Evolutionary conservation across 345 rosid species (phyloP), one percentile per base, ranked within the genome.

Genomic region (Eucalyptus guilfoylei): DNA sequence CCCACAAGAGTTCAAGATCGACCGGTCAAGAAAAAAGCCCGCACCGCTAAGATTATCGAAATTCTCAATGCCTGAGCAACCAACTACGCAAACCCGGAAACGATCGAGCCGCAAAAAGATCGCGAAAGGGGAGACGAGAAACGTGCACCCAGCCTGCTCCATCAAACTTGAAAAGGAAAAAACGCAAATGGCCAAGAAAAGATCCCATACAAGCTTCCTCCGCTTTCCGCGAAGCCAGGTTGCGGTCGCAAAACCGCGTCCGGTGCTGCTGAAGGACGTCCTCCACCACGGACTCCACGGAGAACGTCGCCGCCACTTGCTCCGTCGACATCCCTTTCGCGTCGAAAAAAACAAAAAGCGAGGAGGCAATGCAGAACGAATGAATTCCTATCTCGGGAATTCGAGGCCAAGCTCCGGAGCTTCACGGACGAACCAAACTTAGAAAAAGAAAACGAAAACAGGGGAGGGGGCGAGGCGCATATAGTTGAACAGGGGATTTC

Each of bases 231-330:
- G 99, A 91, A n/a, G 92, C 92, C 89, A 94, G 90, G 44, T 88
- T 92, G 67, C 93, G 88, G 49, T 93, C 95, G 64, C 88, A 88
- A 81, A 91, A 88, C 88, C 93, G 91, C 55, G 76, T 88, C 54
- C 92, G 93, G 80, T 96, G 94, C 85, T 96, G 95, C 86, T 93
- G 94, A 91, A 98, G 95, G 88, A 98, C 94, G 88, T 95, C 99
- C 91, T 96, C 97, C 48, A 98, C 95, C 86, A 95, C 89, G 49
- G 99, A 95, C 81, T 92, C 95, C 67, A 95, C 93, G 64, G 95
- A 94, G 90, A 94, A 92, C 60, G 94, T 89, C 45, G 91, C 88
- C 45, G 92, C 88, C 86, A 14, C 92, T 88, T 91, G 95, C 89
- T 93, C 96, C 88, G 94, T 89, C 89, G 93, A 93, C 99, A 95